Evolutionary conservation across 768 basidiomycete species (phyloP).

Genomic region (Exsudoporus frostii): DNA sequence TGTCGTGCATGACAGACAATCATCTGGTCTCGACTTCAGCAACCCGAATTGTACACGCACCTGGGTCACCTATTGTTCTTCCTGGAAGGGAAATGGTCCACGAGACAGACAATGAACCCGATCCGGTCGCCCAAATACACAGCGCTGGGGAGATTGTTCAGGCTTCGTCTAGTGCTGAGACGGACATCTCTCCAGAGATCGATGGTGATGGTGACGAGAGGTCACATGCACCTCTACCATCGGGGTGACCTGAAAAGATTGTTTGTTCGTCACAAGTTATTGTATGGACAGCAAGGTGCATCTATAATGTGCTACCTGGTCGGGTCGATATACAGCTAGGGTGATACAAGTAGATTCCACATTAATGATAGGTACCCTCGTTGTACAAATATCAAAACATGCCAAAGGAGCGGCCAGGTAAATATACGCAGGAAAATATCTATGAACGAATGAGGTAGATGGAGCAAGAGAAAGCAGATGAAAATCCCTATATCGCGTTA

Average conservation of each 20-base stretch:
- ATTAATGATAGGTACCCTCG: slow-evolving; percentile 24
- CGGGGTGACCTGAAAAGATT: background rate
- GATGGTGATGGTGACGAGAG: slow-evolving; percentile 1
- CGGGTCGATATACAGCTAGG: slow-evolving; percentile 14
- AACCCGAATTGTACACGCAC: background rate
- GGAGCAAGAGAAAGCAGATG: slow-evolving; percentile 13
- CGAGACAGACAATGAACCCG: background rate
- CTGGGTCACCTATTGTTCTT: background rate
- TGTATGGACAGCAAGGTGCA: slow-evolving; percentile 2
- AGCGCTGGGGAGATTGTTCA: slow-evolving; percentile 1
- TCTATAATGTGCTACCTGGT: slow-evolving; percentile 4
- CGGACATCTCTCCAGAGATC: background rate
- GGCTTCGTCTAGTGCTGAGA: background rate
- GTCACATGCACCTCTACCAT: background rate
- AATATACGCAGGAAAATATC: slow-evolving; percentile 15
- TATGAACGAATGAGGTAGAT: slow-evolving; percentile 17
- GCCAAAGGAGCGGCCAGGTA: slow-evolving; percentile 9
- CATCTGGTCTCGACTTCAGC: slow-evolving; percentile 30
- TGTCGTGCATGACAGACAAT: slow-evolving; percentile 34
- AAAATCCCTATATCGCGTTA: slow-evolving; percentile 18
- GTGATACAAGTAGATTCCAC: slow-evolving; percentile 29
- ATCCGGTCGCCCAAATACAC: background rate
- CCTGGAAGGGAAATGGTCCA: background rate
- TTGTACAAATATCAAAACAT: slow-evolving; percentile 10
- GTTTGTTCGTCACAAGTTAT: background rate